Conservation (phyloP, 805 yeast species). For the Cyberlindnera nakhonratchasimensis region DNA sequence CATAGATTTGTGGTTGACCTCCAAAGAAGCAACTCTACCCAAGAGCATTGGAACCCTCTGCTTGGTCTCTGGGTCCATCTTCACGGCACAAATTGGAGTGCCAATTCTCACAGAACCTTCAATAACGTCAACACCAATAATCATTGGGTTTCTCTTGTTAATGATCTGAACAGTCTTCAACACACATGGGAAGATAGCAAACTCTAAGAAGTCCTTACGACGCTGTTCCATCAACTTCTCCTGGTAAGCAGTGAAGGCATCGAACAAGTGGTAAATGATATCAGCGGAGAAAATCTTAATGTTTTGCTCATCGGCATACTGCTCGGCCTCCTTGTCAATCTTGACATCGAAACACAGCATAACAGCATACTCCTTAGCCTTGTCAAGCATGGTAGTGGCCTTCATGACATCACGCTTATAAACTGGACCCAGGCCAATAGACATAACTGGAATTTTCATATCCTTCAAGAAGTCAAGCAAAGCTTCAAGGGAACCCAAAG, state of each 20-base stretch:
- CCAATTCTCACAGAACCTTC: constrained; percentile 90
- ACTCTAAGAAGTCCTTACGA: constrained; percentile 82
- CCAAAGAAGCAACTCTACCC: constrained; percentile 90
- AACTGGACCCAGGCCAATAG: constrained; percentile 97
- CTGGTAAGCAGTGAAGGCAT: constrained; percentile 91
- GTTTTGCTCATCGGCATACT: constrained; percentile 91
- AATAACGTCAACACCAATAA: constrained; percentile 94
- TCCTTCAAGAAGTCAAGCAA: constrained; percentile 93
- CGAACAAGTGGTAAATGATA: constrained; percentile 94
- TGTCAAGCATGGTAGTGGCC: constrained; percentile 94
- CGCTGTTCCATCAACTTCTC: constrained; percentile 81
- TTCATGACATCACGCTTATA: constrained; percentile 98
- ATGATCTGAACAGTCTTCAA: constrained; percentile 92
- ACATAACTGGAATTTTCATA: constrained; percentile 99
- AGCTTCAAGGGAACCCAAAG: constrained; percentile 97
- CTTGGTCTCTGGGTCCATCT: constrained; percentile 80
- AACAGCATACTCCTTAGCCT: constrained; percentile 93
- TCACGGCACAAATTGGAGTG: constrained; percentile 94
- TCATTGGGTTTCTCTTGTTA: constrained; percentile 98
- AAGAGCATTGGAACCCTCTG: constrained; percentile 62
- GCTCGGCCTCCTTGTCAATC: constrained; percentile 97
- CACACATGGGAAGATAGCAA: constrained; percentile 94
- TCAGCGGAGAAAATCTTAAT: constrained; percentile 93
- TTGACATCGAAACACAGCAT: constrained; percentile 98
- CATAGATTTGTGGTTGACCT: constrained; percentile 87